These are phyloP conservation scores for Phytophthora brassicae DNA, from an alignment of 352 stramenopile species.

Conservation along the genomic window DNA sequence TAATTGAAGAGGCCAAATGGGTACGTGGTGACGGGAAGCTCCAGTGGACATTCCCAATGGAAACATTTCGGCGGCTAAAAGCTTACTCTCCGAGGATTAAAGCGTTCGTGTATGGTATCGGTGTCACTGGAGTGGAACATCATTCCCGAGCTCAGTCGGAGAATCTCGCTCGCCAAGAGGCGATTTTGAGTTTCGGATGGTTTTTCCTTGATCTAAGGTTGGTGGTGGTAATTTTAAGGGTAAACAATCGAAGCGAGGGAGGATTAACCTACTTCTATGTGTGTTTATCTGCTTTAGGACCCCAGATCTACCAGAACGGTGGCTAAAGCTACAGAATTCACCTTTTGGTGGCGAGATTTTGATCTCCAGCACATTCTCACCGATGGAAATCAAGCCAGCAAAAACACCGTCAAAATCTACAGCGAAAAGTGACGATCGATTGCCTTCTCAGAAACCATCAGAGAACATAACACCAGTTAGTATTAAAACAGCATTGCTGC, in stretches of 20 bases:
- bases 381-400: background rate
- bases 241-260: background rate
- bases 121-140: slow-evolving; percentile 21
- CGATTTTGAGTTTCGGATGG: slow-evolving; percentile 72
- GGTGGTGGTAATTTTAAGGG: background rate
- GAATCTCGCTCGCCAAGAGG: slow-evolving; percentile 18
- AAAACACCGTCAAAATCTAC: background rate
- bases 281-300: slow-evolving; percentile 40
- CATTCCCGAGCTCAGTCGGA: slow-evolving; percentile 17
- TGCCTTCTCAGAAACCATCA: background rate
- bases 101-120: slow-evolving; percentile 69
- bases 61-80: slow-evolving; percentile 66
- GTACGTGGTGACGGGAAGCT: slow-evolving; percentile 44
- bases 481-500: background rate
- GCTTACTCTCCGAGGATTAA: slow-evolving; percentile 68
- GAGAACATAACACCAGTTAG: background rate
- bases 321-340: slow-evolving; percentile 75
- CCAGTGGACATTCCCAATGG: slow-evolving; percentile 62
- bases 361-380: slow-evolving; percentile 47
- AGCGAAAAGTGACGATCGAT: background rate
- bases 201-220: slow-evolving; percentile 83
- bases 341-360: slow-evolving; percentile 71
- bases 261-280: background rate
- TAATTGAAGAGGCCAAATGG: slow-evolving; percentile 65
- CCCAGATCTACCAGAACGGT: slow-evolving; percentile 63